Base-by-base conservation (phyloP, 192 early-diverging fungal species). In the Coemansia sp. region DNA sequence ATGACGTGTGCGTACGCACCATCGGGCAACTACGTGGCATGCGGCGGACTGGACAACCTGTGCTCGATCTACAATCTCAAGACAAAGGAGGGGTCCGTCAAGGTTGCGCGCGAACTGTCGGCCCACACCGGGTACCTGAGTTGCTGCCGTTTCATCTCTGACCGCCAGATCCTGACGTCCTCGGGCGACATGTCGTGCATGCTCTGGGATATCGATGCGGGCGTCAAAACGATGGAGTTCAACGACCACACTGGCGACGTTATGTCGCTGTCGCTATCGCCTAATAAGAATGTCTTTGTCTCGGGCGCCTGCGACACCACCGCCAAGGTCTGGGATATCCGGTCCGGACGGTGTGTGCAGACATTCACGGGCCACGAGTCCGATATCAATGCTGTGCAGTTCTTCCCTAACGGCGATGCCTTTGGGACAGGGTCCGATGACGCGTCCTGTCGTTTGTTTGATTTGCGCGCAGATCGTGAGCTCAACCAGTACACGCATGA, bases 1-100 rank as follows among this genome's bases (percentile, higher is more conserved):
- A 99, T 99, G 98, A 98, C 98, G 32, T 98, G 96, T 72, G 95
- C 98, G 5, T 99, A 98, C 66, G 95, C 98, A 49, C 98, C 98
- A 6, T 97, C 95, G 10, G 95, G 98, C 25, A 94, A 93, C 79
- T 96, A 95, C 85, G 98, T 99, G 19, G 98, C 98, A 50, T 99
- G 98, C 81, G 98, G 98, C 81, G 98, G 98, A 68, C 89, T 99
- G 61, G 98, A 99, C 85, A 99, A 99, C 83, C 91, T 99, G 70
- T 99, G 98, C 85, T 97, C 95, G 25, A 98, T 99, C 75, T 99
- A 97, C 86, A 99, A 97, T 72, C 84, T 99, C 41, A 93, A 92
- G 69, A 94, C 95, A 49, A 90, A 92, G 68, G 97, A 99, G 79
- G 95, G 95, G 19, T 87, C 90, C 37, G 93, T 95, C 48, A 95